Percentiles rank a stretch among this genome's conserved stretches.
Conservation (phyloP, 257 asterid species). For the Lantana camara region DNA sequence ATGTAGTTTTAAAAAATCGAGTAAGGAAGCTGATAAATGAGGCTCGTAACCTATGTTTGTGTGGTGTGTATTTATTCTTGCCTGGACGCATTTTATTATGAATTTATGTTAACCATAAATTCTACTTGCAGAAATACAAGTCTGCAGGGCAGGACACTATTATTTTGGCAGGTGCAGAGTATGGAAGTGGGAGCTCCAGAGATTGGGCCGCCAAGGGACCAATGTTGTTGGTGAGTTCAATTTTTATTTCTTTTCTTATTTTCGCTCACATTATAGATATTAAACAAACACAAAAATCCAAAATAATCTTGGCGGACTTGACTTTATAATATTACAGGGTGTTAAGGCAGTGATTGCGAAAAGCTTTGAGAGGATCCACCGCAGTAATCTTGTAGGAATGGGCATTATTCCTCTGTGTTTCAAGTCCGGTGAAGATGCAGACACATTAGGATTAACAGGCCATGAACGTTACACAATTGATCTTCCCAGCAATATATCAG, state of each 20-base stretch:
- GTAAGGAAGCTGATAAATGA: no score
- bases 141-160: conserved; percentile 77
- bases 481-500: conserved; percentile 75
- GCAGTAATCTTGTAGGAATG: conserved; percentile 97
- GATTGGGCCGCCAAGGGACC: conserved; percentile 99
- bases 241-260: background rate
- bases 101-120: conserved; percentile 17
- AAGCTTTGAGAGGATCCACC: conserved; percentile 93
- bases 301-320: background rate
- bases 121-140: conserved; percentile 70
- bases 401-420: conserved; percentile 92
- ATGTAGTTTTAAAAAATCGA: no score
- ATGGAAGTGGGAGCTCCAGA: conserved; percentile 98
- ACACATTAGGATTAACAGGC: conserved; percentile 85
- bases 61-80: background rate
- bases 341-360: conserved; percentile 96
- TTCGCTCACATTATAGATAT: background rate
- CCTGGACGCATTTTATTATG: background rate
- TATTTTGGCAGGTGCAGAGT: conserved; percentile 97
- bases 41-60: no score
- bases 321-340: conserved; percentile 49
- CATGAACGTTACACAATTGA: conserved; percentile 86
- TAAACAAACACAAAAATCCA: background rate
- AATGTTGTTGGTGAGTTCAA: conserved; percentile 70
- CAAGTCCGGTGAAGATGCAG: conserved; percentile 97